Base-by-base conservation (phyloP, 805 yeast genomes). In the Zygotorulaspora chibaensis region DNA sequence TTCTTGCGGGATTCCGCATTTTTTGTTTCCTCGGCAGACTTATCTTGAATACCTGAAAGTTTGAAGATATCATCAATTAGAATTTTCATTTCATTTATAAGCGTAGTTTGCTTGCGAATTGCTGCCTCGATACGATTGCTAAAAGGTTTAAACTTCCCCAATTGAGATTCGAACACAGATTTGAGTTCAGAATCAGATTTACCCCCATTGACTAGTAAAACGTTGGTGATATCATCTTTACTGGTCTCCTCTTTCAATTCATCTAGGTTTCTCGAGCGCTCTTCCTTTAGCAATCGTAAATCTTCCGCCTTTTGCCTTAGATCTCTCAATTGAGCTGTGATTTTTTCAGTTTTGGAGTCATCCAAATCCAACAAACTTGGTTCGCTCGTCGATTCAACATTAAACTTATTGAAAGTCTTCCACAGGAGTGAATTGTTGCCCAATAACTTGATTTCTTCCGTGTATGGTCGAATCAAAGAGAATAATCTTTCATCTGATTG, bases 201-300 rank as follows among this genome's bases (percentile, higher is more conserved):
- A 36, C 77, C 74, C 49, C 77, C 79, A 59, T 86, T 83, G 52
- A 83, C 69, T 8, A 91, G 76, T 27, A 91, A 71, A 10, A 83
- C 70, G 43, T 83, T 81, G 0, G 96, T 83, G 40, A 89, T 87
- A 60, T 91, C 97, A 66, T 91, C 98, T 11, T 75, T 72, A 56
- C 83, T 93, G 28, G 86, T 81, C 39, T 77, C 76, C 6, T 71
- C 74, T 58, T 88, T 88, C 57, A 91, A 71, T 40, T 81, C 87
- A 1, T 73, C 73, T 29, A 86, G 69, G 1, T 83, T 73, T 31
- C 79, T 71, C 5, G 69, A 62, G 38, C 95, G 79, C 61, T 86
- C 93, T 27, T 75, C 69, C 55, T 80, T 80, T 47, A 88, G 61
- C 36, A 77, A 71, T 46, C 77, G 77, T 57, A 91, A 71, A 45